Evolutionary conservation across 2,329 filamentous ascomycete genomes (phyloP), one percentile per base, ranked within the genome.

Genomic region (Sphaerulina vaccinii): DNA sequence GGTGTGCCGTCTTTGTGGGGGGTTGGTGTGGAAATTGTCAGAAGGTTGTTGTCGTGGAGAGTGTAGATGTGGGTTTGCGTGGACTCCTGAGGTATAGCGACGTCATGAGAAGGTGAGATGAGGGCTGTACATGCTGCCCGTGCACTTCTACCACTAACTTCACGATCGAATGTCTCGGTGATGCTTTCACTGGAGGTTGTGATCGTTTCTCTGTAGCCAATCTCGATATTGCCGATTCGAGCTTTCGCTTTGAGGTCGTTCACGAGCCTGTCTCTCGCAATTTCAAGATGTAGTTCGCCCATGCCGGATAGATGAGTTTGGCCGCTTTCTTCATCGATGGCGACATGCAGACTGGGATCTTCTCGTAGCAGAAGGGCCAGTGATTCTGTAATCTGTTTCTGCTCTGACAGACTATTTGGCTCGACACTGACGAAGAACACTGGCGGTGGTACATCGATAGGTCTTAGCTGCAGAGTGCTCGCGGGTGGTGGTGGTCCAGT

Each of bases 401-500:
- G 87, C 59, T 91, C 90, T 24, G 86, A 80, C 24, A 88, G 75
- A 62, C 88, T 86, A 60, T 90, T 74, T 15, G 84, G 89, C 58
- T 97, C 92, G 22, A 97, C 85, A 54, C 91, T 89, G n/a, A 95
- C 86, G 69, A 97, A 99, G 65, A 96, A 96, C 0, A 99, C 93
- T 0, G 93, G 90, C 0, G 93, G 90, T 0, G 93, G 92, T 0
- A 96, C 88, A 53, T 88, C 82, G 22, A 95, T 93, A 0, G 93
- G 90, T 13, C 90, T 83, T 29, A 99, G 81, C 65, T 96, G 90
- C 13, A 97, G 74, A 13, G 80, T 84, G 43, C 85, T 83, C 42
- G 96, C 73, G 1, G 83, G 79, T 13, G 84, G 79, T 15, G 87
- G 83, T 1, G 89, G 84, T 0, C 81, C 79, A 5, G 80, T 80